A percentile compares a stretch with the other conserved stretches of the same genome.
phyloP scores from a whole-genome alignment of 192 early-diverging fungal genomes.

The Pilobolus umbonatus region DNA sequence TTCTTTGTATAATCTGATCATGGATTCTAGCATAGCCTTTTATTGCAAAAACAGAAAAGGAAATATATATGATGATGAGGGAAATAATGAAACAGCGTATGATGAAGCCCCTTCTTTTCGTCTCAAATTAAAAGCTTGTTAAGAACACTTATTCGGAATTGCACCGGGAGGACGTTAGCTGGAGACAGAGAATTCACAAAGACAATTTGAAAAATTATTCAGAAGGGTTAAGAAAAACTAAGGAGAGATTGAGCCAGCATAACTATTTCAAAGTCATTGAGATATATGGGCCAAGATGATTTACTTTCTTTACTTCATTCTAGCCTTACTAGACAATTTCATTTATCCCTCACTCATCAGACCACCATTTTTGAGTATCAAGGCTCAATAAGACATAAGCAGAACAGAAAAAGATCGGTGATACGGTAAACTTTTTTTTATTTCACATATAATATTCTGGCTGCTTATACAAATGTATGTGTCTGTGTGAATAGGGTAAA shows the following conservation, averaged over 20 bases:
- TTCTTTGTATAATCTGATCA: background rate
- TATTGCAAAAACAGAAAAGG: background rate
- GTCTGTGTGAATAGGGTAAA: constrained; percentile 6
- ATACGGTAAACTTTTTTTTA: background rate
- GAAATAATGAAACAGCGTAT: background rate
- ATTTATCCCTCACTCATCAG: constrained; percentile 8
- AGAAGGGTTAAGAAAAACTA: constrained; percentile 11
- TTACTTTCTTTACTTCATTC: constrained; percentile 15
- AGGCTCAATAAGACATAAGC: constrained; percentile 4
- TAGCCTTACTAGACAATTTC: constrained; percentile 10
- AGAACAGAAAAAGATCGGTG: constrained; percentile 12
- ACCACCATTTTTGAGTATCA: constrained; percentile 13
- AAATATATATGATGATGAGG: background rate
- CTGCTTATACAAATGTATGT: constrained; percentile 8
- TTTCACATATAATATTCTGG: constrained; percentile 1
- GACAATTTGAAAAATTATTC: background rate
- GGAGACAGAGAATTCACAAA: too few relatives aligned
- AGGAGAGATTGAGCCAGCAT: background rate
- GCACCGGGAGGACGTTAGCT: too few relatives aligned
- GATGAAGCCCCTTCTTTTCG: constrained; percentile 1
- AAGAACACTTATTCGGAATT: background rate
- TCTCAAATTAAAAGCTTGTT: constrained; percentile 4
- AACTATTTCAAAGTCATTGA: constrained; percentile 13
- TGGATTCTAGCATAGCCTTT: background rate
- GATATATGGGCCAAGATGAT: constrained; percentile 5